These are phyloP conservation scores for Limonium bicolor DNA, from an alignment of 148 eudicot genomes.

Conservation along the genomic window DNA sequence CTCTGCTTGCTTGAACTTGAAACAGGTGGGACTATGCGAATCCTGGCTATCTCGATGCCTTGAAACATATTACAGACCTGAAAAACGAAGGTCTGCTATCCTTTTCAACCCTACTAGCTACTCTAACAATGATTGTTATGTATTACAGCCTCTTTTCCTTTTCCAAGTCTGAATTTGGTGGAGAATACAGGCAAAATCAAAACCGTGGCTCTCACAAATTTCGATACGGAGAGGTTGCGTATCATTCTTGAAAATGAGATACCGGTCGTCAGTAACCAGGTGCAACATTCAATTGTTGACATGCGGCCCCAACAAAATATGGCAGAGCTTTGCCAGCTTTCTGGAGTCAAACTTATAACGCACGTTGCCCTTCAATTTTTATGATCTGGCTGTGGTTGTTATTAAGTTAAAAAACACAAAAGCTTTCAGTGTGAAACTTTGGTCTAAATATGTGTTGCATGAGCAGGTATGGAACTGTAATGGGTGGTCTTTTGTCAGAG, in stretches of 20 bases:
- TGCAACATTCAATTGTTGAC: slow-evolving; percentile 94
- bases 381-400: not conserved
- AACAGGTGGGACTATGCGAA: slow-evolving; percentile 98
- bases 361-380: slow-evolving; percentile 29
- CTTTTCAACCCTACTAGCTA: not conserved
- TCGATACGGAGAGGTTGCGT: slow-evolving; percentile 73
- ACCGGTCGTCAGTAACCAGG: slow-evolving; percentile 97
- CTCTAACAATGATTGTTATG: not conserved
- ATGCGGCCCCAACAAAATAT: slow-evolving; percentile 97
- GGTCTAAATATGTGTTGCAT: not conserved
- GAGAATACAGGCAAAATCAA: slow-evolving; percentile 72
- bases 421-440: not conserved
- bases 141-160: slow-evolving; percentile 5
- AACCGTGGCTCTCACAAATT: slow-evolving; percentile 93
- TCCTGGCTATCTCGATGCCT: slow-evolving; percentile 89
- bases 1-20: slow-evolving; percentile 11
- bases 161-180: slow-evolving; percentile 8
- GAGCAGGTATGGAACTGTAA: slow-evolving; percentile 92
- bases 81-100: slow-evolving; percentile 75
- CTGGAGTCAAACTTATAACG: slow-evolving; percentile 98
- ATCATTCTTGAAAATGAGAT: slow-evolving; percentile 81
- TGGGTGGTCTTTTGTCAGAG: slow-evolving; percentile 94
- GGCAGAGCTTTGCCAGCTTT: slow-evolving; percentile 92
- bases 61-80: slow-evolving; percentile 90
- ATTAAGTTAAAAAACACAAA: not conserved